Evolutionary conservation across 768 basidiomycete genomes (phyloP).

Genomic region (Lactifluus hygrophoroides): DNA sequence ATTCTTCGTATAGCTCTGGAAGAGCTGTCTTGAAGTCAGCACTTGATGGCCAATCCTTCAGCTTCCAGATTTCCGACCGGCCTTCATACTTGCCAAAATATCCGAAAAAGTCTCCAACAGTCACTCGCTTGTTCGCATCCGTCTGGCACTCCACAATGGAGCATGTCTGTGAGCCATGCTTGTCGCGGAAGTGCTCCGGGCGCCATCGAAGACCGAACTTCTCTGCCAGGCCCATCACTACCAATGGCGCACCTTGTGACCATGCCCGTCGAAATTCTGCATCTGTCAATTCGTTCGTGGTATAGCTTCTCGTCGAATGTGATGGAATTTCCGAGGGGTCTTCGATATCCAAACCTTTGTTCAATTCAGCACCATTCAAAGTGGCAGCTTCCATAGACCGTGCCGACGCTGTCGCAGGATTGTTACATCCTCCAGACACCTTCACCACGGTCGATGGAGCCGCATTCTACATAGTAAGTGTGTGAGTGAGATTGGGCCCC

Average conservation of each 20-base stretch:
- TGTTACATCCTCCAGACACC: background rate
- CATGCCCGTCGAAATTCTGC: slow-evolving; percentile 61
- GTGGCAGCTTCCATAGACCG: background rate
- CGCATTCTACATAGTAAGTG: background rate
- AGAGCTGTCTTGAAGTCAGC: slow-evolving; percentile 77
- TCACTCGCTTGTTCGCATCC: slow-evolving; percentile 51
- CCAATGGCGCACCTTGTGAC: slow-evolving; percentile 64
- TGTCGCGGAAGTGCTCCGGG: slow-evolving; percentile 69
- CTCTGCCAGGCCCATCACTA: slow-evolving; percentile 57
- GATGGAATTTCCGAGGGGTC: slow-evolving; percentile 22
- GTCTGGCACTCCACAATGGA: slow-evolving; percentile 79
- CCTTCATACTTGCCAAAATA: slow-evolving; percentile 63
- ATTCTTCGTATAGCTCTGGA: slow-evolving; percentile 82
- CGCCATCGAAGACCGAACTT: slow-evolving; percentile 70
- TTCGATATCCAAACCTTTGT: background rate
- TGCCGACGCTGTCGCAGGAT: background rate
- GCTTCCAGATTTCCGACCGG: slow-evolving; percentile 54
- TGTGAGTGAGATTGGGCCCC: no score
- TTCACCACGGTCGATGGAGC: background rate
- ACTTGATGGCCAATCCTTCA: slow-evolving; percentile 93
- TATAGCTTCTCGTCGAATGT: slow-evolving; percentile 38
- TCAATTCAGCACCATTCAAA: background rate
- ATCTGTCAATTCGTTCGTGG: slow-evolving; percentile 43
- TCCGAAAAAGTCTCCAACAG: slow-evolving; percentile 72
- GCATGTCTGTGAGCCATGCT: slow-evolving; percentile 55